Evolutionary conservation across 495 filamentous ascomycete species (phyloP).

Genomic region (Penicillium antarcticum): DNA sequence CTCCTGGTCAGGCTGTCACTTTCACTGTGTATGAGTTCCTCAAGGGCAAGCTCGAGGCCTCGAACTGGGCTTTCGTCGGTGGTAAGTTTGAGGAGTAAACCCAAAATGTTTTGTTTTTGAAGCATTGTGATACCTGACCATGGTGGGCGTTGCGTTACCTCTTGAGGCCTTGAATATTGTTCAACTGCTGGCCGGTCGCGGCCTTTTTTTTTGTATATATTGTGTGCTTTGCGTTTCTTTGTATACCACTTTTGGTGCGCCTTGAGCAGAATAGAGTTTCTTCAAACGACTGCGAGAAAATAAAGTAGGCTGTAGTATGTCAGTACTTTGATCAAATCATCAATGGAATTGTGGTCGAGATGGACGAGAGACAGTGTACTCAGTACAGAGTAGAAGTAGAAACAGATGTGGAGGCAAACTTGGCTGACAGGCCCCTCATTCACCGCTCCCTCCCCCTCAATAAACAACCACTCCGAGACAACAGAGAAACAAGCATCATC

Average conservation of each 20-base stretch:
- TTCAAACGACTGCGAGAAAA: not conserved
- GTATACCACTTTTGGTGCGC: slow-evolving; percentile 21
- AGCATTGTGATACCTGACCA: slow-evolving; percentile 30
- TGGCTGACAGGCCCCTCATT: slow-evolving; percentile 12
- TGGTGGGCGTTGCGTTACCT: slow-evolving; percentile 29
- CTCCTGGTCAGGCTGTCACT: slow-evolving; percentile 95
- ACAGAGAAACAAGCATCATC: slow-evolving; percentile 17
- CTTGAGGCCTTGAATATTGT: slow-evolving; percentile 5
- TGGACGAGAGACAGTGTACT: too few relatives aligned
- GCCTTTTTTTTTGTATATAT: slow-evolving; percentile 20
- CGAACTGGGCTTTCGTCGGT: slow-evolving; percentile 59
- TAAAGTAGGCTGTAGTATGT: not conserved
- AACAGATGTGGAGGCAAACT: not conserved
- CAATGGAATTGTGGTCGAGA: not conserved
- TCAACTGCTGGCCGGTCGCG: slow-evolving; percentile 14
- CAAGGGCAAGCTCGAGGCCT: slow-evolving; percentile 77
- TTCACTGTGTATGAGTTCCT: slow-evolving; percentile 96
- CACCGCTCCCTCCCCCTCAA: slow-evolving; percentile 24
- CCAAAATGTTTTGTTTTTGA: slow-evolving; percentile 9
- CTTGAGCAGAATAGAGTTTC: slow-evolving; percentile 1
- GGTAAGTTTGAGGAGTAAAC: slow-evolving; percentile 72
- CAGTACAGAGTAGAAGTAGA: not conserved
- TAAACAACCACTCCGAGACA: slow-evolving; percentile 17
- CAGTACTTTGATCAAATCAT: not conserved
- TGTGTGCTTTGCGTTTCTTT: slow-evolving; percentile 20